Conservation (phyloP, 2,329 filamentous ascomycete species). For the Calonectria honghensis region DNA sequence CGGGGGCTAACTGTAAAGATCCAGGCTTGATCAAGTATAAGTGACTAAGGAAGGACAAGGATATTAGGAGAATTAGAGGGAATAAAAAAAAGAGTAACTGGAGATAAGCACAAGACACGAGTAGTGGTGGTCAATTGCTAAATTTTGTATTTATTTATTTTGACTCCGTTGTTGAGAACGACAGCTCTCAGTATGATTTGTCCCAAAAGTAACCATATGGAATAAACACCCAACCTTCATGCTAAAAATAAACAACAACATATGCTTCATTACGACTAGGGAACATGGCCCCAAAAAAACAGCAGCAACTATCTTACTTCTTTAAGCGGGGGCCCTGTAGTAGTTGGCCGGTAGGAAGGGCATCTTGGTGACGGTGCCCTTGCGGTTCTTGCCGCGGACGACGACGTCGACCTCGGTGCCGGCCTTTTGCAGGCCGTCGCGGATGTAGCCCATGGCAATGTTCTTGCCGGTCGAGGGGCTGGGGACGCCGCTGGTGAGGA, state of each 20-base stretch:
- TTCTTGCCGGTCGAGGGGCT: constrained; percentile 91
- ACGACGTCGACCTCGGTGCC: constrained; percentile 88
- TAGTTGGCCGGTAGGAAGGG: constrained; percentile 90
- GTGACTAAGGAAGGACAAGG: background rate
- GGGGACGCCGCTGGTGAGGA: constrained; percentile 91
- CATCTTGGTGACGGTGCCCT: constrained; percentile 89
- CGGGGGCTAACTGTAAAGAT: background rate
- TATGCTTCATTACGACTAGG: constrained; percentile 22
- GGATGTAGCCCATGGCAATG: constrained; percentile 96
- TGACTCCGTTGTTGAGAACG: constrained; percentile 25
- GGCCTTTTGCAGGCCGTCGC: constrained; percentile 86
- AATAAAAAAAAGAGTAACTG: background rate
- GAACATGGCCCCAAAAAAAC: background rate
- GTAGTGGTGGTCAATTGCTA: background rate
- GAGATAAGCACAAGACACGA: background rate
- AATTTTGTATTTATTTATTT: constrained; percentile 25
- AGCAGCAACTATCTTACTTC: background rate
- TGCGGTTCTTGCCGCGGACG: constrained; percentile 84
- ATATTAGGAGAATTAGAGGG: background rate
- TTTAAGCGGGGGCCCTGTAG: constrained; percentile 60
- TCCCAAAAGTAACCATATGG: constrained; percentile 35
- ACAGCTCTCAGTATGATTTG: constrained; percentile 24
- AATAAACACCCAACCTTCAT: constrained; percentile 24
- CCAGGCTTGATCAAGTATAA: background rate
- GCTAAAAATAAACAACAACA: background rate